Evolutionary conservation across 768 basidiomycete genomes (phyloP).

Genomic region (Tephrocybe sp.): DNA sequence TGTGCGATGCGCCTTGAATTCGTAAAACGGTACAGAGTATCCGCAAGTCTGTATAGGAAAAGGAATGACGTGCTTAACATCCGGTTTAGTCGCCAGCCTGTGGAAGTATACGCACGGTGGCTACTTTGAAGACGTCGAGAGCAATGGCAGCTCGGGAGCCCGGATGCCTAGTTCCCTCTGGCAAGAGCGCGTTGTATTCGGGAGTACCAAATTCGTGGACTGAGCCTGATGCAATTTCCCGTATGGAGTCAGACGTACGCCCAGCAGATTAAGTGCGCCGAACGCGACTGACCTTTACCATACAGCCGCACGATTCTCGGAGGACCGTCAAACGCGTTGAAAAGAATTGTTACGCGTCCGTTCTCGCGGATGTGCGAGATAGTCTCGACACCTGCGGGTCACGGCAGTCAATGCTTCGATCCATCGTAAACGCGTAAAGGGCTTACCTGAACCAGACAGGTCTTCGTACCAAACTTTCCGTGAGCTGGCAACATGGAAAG

Average conservation of each 20-base stretch:
- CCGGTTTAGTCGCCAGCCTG: background rate
- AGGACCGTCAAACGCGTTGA: constrained; percentile 62
- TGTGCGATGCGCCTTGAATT: constrained; percentile 56
- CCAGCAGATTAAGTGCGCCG: background rate
- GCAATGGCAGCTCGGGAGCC: constrained; percentile 65
- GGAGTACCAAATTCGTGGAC: constrained; percentile 64
- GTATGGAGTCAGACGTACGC: constrained; percentile 3
- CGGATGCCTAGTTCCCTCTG: constrained; percentile 44
- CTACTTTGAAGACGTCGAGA: constrained; percentile 60
- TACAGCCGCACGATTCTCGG: constrained; percentile 60
- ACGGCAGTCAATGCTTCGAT: background rate
- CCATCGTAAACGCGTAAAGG: background rate
- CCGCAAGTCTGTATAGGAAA: constrained; percentile 57
- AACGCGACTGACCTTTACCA: constrained; percentile 48
- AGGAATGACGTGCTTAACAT: background rate
- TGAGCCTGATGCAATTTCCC: constrained; percentile 38
- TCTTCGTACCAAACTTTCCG: constrained; percentile 75
- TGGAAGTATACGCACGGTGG: constrained; percentile 33
- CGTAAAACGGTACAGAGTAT: constrained; percentile 61
- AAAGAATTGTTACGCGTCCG: constrained; percentile 59
- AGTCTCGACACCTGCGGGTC: constrained; percentile 36
- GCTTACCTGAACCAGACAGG: constrained; percentile 64
- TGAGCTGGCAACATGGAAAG: constrained; percentile 57
- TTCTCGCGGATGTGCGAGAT: constrained; percentile 60
- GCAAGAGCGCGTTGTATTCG: constrained; percentile 56